These are phyloP conservation scores for Aschersonia sp. DNA, from an alignment of 2,329 filamentous ascomycete species.

Conservation along the genomic window DNA sequence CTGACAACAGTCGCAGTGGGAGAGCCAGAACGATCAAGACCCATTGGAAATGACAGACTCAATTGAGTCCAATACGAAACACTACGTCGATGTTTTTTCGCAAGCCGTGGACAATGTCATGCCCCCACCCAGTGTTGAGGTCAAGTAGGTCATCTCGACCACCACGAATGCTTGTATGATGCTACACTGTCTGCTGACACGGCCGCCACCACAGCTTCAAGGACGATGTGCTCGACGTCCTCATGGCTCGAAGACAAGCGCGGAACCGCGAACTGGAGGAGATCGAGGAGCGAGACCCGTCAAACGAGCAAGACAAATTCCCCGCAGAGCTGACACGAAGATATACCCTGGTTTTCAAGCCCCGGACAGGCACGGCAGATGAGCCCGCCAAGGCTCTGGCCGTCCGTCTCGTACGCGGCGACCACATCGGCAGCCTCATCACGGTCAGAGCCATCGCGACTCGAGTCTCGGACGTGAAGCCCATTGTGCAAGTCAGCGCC, in stretches of 20 bases:
- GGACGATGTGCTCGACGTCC: constrained; percentile 90
- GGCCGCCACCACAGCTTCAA: constrained; percentile 54
- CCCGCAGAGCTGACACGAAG: constrained; percentile 82
- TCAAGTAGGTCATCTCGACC: constrained; percentile 42
- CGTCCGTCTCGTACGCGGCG: constrained; percentile 85
- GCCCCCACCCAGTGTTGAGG: constrained; percentile 62
- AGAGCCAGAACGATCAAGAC: constrained; percentile 53
- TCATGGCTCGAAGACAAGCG: constrained; percentile 81
- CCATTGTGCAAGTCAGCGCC: constrained; percentile 90
- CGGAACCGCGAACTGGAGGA: constrained; percentile 66
- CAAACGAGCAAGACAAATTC: constrained; percentile 61
- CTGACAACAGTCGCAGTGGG: constrained; percentile 41
- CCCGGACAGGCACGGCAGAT: constrained; percentile 58
- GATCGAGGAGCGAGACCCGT: constrained; percentile 53
- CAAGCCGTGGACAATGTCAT: constrained; percentile 77
- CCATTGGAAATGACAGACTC: constrained; percentile 59
- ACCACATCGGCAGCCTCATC: constrained; percentile 85
- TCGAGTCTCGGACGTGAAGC: constrained; percentile 93
- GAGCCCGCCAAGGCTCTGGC: constrained; percentile 54
- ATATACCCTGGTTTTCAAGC: constrained; percentile 95
- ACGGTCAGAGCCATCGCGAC: constrained; percentile 91
- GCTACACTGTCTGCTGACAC: not conserved
- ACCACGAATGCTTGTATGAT: not conserved
- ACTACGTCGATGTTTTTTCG: constrained; percentile 87
- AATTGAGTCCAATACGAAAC: constrained; percentile 81